Evolutionary conservation across 306 rosid species (phyloP).

Genomic region (Senna tora): DNA sequence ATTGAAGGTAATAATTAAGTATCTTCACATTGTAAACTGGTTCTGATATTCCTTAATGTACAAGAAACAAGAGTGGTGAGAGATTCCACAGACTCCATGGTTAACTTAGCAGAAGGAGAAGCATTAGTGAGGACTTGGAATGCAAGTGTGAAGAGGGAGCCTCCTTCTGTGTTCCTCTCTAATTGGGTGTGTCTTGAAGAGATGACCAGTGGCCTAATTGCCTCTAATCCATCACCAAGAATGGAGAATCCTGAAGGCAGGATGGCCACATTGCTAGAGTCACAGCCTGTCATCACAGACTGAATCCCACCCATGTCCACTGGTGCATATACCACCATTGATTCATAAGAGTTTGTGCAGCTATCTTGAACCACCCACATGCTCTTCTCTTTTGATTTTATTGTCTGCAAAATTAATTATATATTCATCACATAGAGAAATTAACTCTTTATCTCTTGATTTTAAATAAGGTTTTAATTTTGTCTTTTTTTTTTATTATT

Average conservation of each 20-base stretch:
- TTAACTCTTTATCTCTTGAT: too few species aligned
- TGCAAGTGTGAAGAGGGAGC: conserved; percentile 81
- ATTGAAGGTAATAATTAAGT: too few species aligned
- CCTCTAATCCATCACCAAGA: conserved; percentile 80
- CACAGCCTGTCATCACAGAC: conserved; percentile 92
- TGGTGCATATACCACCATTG: conserved; percentile 85
- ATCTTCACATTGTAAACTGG: conserved; percentile 94
- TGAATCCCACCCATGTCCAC: conserved; percentile 80
- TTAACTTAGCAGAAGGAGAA: conserved; percentile 84
- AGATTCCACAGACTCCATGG: conserved; percentile 83
- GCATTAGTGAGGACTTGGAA: conserved; percentile 76
- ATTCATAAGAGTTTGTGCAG: conserved; percentile 83
- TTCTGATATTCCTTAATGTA: conserved; percentile 76
- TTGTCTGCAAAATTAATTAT: too few species aligned
- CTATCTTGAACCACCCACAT: conserved; percentile 92
- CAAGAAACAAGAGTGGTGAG: conserved; percentile 76
- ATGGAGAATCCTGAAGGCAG: conserved; percentile 94
- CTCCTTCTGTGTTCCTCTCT: conserved; percentile 76
- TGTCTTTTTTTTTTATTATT: too few species aligned
- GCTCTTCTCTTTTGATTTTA: conserved; percentile 73
- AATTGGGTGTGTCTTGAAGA: conserved; percentile 71
- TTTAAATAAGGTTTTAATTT: too few species aligned
- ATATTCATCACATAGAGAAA: too few species aligned
- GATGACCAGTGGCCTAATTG: conserved; percentile 81
- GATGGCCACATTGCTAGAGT: conserved; percentile 80